Percentiles rank a stretch among this genome's conserved stretches.
These are phyloP conservation scores for Beauveria rudraprayagi DNA, from an alignment of 2,329 filamentous ascomycete genomes.

Conservation along the genomic window DNA sequence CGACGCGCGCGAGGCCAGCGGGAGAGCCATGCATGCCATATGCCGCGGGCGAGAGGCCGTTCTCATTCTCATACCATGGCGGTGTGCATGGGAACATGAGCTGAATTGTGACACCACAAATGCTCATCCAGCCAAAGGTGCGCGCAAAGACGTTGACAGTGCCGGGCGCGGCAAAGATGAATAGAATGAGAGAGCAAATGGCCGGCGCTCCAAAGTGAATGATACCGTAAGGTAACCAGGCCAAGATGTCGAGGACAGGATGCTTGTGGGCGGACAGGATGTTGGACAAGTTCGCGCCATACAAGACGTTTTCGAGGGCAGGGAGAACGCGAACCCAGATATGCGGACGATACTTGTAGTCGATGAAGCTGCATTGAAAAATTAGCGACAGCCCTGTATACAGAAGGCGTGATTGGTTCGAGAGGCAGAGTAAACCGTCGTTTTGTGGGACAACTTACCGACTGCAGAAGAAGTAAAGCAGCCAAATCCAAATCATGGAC, in stretches of 20 bases:
- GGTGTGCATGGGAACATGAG: slow-evolving; percentile 88
- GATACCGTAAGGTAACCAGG: slow-evolving; percentile 89
- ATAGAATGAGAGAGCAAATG: slow-evolving; percentile 70
- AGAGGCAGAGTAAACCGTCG: not conserved
- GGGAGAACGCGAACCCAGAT: slow-evolving; percentile 95
- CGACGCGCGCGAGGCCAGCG: slow-evolving; percentile 80
- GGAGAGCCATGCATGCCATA: slow-evolving; percentile 88
- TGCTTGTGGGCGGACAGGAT: slow-evolving; percentile 87
- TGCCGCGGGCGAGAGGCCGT: slow-evolving; percentile 83
- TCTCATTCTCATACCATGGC: slow-evolving; percentile 93
- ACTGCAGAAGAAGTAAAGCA: slow-evolving; percentile 87
- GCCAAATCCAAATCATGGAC: slow-evolving; percentile 74
- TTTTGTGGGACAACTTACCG: slow-evolving; percentile 55
- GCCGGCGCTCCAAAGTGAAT: slow-evolving; percentile 83
- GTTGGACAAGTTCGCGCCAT: slow-evolving; percentile 91
- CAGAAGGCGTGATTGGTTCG: not conserved
- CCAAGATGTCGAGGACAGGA: slow-evolving; percentile 74
- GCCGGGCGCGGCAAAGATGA: slow-evolving; percentile 81
- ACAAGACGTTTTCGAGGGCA: slow-evolving; percentile 91
- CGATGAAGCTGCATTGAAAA: slow-evolving; percentile 62
- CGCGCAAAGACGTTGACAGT: slow-evolving; percentile 78
- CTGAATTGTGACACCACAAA: slow-evolving; percentile 80
- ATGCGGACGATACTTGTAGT: slow-evolving; percentile 76
- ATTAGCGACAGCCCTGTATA: not conserved
- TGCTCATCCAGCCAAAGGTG: slow-evolving; percentile 87